These are phyloP conservation scores for Agaricales sp. DNA, from an alignment of 1,284 basidiomycete species.

Conservation along the genomic window DNA sequence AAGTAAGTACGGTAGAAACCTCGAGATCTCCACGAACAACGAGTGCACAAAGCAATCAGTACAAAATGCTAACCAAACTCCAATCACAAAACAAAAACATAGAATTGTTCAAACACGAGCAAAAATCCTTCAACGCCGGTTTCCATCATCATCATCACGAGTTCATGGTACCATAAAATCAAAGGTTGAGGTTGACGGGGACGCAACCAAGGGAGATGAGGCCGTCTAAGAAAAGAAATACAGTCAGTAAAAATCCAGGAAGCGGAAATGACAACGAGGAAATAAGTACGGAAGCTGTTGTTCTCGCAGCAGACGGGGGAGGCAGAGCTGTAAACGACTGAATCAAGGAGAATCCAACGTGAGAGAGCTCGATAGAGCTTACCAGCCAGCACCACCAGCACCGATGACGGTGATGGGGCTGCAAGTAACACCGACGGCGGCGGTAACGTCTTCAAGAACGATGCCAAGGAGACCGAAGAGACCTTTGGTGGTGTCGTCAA, in stretches of 20 bases:
- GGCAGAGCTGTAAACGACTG: neutral
- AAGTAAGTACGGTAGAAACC: no score
- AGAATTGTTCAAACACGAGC: no score
- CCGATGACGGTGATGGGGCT: slow-evolving; percentile 1
- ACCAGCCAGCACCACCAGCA: slow-evolving; percentile 1
- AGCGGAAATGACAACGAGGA: neutral
- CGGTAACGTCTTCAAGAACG: neutral
- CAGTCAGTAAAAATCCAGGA: slow-evolving; percentile 1
- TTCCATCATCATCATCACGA: no score
- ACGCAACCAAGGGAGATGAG: neutral
- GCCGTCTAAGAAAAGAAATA: neutral
- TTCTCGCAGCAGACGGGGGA: slow-evolving; percentile 7
- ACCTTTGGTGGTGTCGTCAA: neutral
- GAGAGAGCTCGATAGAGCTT: neutral
- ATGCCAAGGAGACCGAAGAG: slow-evolving; percentile 1
- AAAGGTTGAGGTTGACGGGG: slow-evolving; percentile 7
- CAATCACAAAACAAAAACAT: no score
- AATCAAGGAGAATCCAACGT: no score
- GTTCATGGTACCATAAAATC: no score
- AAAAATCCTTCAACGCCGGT: no score
- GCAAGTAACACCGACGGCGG: slow-evolving; percentile 2
- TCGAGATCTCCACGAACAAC: no score
- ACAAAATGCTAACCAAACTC: no score
- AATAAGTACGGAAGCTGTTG: slow-evolving; percentile 6
- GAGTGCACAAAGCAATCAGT: no score